Evolutionary conservation across 805 yeast genomes (phyloP).

Genomic region (Clavispora santaluciae): DNA sequence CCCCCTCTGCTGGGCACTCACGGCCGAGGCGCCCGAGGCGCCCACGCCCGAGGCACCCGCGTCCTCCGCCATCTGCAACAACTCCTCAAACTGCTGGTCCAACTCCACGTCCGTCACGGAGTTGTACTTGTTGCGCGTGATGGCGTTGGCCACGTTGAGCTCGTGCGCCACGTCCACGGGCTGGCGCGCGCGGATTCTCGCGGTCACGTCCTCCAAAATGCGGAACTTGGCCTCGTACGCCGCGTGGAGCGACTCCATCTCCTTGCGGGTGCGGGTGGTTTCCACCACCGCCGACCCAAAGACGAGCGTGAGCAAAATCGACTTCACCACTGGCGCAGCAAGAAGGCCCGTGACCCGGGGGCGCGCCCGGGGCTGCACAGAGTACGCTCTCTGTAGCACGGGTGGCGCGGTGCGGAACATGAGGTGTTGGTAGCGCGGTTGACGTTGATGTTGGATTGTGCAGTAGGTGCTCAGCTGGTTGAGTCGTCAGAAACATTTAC

Average conservation of each 20-base stretch:
- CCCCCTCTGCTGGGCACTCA: neutral
- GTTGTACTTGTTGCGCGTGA: slow-evolving; percentile 34
- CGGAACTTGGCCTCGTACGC: slow-evolving; percentile 34
- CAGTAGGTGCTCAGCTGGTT: no score
- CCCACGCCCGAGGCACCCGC: no score
- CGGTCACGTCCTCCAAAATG: slow-evolving; percentile 28
- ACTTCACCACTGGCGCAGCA: slow-evolving; percentile 32
- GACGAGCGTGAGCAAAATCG: slow-evolving; percentile 31
- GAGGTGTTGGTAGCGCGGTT: neutral
- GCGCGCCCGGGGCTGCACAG: slow-evolving; percentile 12
- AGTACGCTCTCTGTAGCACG: slow-evolving; percentile 2
- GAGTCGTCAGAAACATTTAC: no score
- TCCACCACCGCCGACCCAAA: slow-evolving; percentile 47
- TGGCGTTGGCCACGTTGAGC: slow-evolving; percentile 36
- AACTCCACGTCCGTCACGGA: slow-evolving; percentile 33
- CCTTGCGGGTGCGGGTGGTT: slow-evolving; percentile 41
- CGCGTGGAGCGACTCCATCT: slow-evolving; percentile 37
- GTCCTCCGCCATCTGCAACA: slow-evolving; percentile 30
- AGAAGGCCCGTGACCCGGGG: slow-evolving; percentile 26
- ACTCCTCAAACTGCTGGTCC: slow-evolving; percentile 34
- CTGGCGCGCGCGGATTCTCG: slow-evolving; percentile 27
- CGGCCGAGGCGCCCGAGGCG: no score
- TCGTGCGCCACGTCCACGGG: slow-evolving; percentile 40
- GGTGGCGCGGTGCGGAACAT: neutral
- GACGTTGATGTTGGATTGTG: neutral